Evolutionary conservation across 1,139 yeast species (phyloP), one percentile per base, ranked within the genome.

Genomic region (Ogataea hybrid): DNA sequence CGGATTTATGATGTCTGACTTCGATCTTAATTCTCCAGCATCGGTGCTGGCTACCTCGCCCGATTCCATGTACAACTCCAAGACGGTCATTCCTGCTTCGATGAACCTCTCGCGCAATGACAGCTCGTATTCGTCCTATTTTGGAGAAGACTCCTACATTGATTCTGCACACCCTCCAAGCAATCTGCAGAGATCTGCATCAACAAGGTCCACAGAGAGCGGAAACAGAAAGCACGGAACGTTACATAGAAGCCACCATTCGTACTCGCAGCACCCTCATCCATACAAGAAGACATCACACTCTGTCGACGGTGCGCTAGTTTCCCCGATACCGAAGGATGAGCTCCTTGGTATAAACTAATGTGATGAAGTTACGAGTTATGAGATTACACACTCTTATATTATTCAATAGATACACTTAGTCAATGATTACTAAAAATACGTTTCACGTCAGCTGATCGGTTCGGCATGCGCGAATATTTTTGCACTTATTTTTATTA

Each of bases 1-100:
- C 2, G 55, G 52, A 1, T 39, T 53, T 11, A 46, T 53, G 11
- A 54, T 54, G 57, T 49, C 54, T 8, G 58, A 55, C 31, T 53
- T 54, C 31, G 58, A 55, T 28, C 43, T 52, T 18, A 42, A 42
- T 21, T 48, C 52, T 8, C 52, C 54, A 6, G 27, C 47, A 5
- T 49, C 50, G 14, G 9, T 48, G 18, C 11, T 46, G 27, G 53
- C 45, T 8, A 42, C 44, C 5, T 50, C 54, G 5, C 48, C 53
- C 6, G 47, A 44, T 28, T 38, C 47, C 12, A 14, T 37, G 9
- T 18, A 16, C 30, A 30, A 27, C 29, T 32, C 37, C 27, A 41
- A 30, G 12, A 38, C 39, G 8, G 31, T 35, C 38, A 37, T 36
- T n/a, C 14, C 43, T 17, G 32, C 27, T 25, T 37, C 45, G 10